Evolutionary conservation across 2,329 filamentous ascomycete genomes (phyloP).

Genomic region (Spiromastix sp.): DNA sequence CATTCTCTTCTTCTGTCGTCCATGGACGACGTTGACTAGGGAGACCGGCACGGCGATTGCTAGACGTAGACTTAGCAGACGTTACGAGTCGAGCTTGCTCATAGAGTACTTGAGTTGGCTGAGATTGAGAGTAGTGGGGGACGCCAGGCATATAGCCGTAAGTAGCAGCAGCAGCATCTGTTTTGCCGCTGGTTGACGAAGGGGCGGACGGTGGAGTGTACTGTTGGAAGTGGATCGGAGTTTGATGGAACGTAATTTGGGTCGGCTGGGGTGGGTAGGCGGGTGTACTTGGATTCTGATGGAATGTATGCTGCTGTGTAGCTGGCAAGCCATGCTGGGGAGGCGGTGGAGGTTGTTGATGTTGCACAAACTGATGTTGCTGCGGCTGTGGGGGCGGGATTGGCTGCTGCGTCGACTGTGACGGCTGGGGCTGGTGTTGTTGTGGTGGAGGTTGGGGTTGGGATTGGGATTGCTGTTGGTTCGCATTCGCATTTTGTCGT

Average conservation of each 20-base stretch:
- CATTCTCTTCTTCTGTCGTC: conserved; percentile 83
- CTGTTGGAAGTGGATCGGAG: conserved; percentile 33
- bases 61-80: conserved; percentile 44
- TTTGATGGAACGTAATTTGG: conserved; percentile 29
- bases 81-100: conserved; percentile 47
- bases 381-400: neutral
- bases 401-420: conserved; percentile 7
- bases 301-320: conserved; percentile 6
- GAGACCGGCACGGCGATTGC: conserved; percentile 40
- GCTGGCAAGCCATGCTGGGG: neutral
- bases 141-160: conserved; percentile 36
- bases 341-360: conserved; percentile 1
- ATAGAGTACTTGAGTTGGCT: conserved; percentile 47
- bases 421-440: conserved; percentile 19
- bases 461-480: conserved; percentile 20
- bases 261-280: conserved; percentile 67
- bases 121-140: conserved; percentile 37
- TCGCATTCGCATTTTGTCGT: conserved; percentile 6
- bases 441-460: conserved; percentile 22
- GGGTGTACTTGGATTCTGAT: conserved; percentile 51
- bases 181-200: conserved; percentile 19
- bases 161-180: conserved; percentile 26
- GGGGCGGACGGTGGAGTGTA: conserved; percentile 25
- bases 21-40: conserved; percentile 62
- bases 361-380: conserved; percentile 2